Conservation (phyloP, 768 basidiomycete genomes). For the Russula olivacea region DNA sequence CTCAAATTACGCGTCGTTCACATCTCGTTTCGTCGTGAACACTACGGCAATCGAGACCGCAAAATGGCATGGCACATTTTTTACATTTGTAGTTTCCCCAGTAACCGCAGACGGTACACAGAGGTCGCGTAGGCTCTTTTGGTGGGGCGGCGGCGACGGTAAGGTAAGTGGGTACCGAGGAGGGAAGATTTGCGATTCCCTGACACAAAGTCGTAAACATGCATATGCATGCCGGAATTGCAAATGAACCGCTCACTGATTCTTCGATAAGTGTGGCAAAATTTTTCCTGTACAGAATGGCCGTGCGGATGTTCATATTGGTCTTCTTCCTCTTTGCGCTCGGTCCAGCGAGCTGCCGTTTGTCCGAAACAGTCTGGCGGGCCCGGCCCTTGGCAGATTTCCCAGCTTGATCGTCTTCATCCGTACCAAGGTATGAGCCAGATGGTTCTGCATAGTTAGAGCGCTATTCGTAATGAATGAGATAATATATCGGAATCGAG, state of each 20-base stretch:
- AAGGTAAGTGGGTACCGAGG: conserved; percentile 60
- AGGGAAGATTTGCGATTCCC: conserved; percentile 53
- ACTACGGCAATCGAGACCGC: conserved; percentile 63
- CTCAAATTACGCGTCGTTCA: conserved; percentile 60
- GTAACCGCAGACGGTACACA: conserved; percentile 87
- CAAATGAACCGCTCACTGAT: conserved; percentile 48
- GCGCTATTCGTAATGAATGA: conserved; percentile 39
- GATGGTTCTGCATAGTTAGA: conserved; percentile 71
- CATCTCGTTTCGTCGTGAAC: conserved; percentile 79
- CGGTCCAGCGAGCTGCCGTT: conserved; percentile 48
- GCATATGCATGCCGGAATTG: not conserved
- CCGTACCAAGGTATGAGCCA: conserved; percentile 35
- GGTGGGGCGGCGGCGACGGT: conserved; percentile 59
- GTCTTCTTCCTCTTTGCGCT: conserved; percentile 70
- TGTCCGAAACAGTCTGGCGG: conserved; percentile 75
- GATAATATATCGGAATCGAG: conserved; percentile 18
- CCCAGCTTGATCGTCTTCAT: conserved; percentile 43
- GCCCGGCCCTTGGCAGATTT: conserved; percentile 59
- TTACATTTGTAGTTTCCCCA: conserved; percentile 76
- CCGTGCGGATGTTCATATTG: conserved; percentile 72
- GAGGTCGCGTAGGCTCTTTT: conserved; percentile 55
- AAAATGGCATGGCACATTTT: conserved; percentile 71
- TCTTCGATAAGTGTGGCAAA: conserved; percentile 69
- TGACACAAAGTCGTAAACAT: conserved; percentile 27
- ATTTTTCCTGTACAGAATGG: conserved; percentile 78